Evolutionary conservation across 768 basidiomycete species (phyloP), one percentile per base, ranked within the genome.

Genomic region (Epithele typhae): DNA sequence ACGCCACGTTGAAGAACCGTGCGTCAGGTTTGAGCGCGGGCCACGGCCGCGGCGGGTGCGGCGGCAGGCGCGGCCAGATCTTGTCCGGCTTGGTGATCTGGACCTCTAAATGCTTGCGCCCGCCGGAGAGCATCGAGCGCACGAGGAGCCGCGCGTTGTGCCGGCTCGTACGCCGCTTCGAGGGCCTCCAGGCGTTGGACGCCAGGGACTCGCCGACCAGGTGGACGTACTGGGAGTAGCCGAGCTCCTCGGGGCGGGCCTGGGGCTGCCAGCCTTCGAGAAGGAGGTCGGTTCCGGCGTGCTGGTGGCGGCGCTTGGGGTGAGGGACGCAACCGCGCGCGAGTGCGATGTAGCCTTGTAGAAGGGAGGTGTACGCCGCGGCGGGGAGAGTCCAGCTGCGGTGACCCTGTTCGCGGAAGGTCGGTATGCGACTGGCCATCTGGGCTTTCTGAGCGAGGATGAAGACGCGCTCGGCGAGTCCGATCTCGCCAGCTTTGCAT

Each of bases 331-430:
- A 38, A 49, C 63, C 52, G 60, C 61, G 36, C 58, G 61, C n/a
- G 71, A 72, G 58, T 78, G 74, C 55, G 1, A 67, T 73, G 51
- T 85, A 88, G 25, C 77, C 67, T 38, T 79, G 71, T 46, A 92
- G 60, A 80, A 90, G 87, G 40, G 76, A 65, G 2, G 85, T 90
- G 59, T 87, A 91, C 1, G 84, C 79, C 8, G 81, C 70, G 2
- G 81, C 64, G 7, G 81, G 77, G 17, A 91, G 64, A 43, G 70
- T 70, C 88, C 88, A 92, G 0, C 83, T 79, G 18, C 51, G 37
- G 19, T 64, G 51, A 15, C 55, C 35, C 35, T 36, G 8, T 14
- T 7, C 8, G 14, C 8, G 55, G 14, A 59, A 51, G 10, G 44
- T 50, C 6, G 60, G 57, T 1, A 56, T 43, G 73, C 77, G 79